Conservation (phyloP, 2,329 filamentous ascomycete species). For the Nakataea oryzae region DNA sequence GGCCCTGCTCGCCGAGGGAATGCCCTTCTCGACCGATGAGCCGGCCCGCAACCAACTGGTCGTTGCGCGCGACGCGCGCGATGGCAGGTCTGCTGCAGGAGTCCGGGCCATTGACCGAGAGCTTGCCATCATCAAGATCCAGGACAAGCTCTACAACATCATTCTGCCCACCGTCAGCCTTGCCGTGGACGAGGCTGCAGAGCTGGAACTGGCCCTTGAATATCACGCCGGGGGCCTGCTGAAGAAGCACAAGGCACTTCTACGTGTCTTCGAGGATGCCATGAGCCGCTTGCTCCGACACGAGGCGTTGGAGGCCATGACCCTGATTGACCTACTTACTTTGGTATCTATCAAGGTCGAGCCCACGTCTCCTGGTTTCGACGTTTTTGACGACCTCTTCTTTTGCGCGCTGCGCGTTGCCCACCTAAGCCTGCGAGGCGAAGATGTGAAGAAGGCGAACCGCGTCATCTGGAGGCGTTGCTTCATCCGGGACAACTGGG, state of each 20-base stretch:
- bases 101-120: conserved; percentile 44
- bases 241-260: conserved; percentile 54
- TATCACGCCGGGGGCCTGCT: conserved; percentile 47
- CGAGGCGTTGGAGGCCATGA: conserved; percentile 55
- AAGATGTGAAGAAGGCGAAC: conserved; percentile 46
- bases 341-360: conserved; percentile 43
- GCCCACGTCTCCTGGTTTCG: conserved; percentile 22
- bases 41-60: conserved; percentile 2
- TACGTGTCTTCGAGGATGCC: conserved; percentile 59
- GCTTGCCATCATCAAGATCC: conserved; percentile 63
- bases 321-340: conserved; percentile 67
- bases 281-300: conserved; percentile 62
- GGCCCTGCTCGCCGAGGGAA: conserved; percentile 52
- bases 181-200: conserved; percentile 72
- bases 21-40: conserved; percentile 17
- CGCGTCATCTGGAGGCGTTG: conserved; percentile 77
- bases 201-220: conserved; percentile 65
- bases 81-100: conserved; percentile 6
- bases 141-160: conserved; percentile 65
- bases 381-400: conserved; percentile 59
- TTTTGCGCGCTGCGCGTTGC: conserved; percentile 59
- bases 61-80: conserved; percentile 7
- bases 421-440: conserved; percentile 42
- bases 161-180: conserved; percentile 56
- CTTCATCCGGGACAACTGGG: conserved; percentile 79